Percentiles rank a stretch among this genome's conserved stretches.
These are phyloP conservation scores for Flammula alnicola DNA, from an alignment of 1,284 basidiomycete genomes.

Conservation along the genomic window DNA sequence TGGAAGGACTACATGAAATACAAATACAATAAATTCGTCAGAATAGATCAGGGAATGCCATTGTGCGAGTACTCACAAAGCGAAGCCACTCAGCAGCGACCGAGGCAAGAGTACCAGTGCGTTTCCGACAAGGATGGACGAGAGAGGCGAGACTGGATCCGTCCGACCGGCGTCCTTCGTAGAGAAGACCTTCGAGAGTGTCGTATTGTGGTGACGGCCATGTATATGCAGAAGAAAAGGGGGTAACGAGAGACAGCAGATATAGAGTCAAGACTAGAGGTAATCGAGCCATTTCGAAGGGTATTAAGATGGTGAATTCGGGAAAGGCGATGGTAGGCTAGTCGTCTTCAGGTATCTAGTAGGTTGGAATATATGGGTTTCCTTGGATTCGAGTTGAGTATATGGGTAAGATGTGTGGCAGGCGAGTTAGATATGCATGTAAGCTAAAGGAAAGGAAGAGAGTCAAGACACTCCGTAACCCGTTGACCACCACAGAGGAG, in stretches of 20 bases:
- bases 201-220: constrained; percentile 12
- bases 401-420: not conserved
- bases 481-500: not conserved
- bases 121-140: not conserved
- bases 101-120: not conserved
- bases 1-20: constrained; percentile 29
- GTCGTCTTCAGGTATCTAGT: not conserved
- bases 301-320: no score
- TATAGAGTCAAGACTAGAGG: constrained; percentile 18
- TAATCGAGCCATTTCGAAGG: no score
- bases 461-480: no score
- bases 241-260: constrained; percentile 24
- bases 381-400: constrained; percentile 14
- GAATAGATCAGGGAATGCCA: not conserved
- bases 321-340: no score
- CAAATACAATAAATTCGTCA: not conserved
- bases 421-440: constrained; percentile 12
- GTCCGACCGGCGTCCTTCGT: constrained; percentile 6
- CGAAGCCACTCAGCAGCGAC: constrained; percentile 11
- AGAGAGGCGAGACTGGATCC: constrained; percentile 5
- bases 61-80: constrained; percentile 4
- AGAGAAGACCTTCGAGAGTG: constrained; percentile 5
- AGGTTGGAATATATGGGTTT: not conserved
- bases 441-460: constrained; percentile 15
- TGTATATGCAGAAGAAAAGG: constrained; percentile 14